Base-by-base conservation (phyloP, 2,329 filamentous ascomycete species). In the Ophiostoma triangulosporum region DNA sequence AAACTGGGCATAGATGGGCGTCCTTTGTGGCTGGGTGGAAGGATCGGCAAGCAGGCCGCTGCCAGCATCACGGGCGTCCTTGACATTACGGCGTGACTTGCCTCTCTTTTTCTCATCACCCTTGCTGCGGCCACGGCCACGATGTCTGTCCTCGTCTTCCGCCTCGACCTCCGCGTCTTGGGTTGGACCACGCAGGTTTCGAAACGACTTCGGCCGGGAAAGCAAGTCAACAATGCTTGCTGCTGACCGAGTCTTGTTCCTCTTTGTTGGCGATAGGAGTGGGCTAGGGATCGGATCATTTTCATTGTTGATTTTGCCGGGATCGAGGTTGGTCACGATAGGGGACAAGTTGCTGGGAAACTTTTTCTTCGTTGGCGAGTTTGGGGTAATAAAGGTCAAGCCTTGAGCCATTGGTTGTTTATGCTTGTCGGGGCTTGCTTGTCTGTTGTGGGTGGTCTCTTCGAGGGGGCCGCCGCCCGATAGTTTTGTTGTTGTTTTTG, bases 1-100 rank as follows among this genome's bases (percentile, higher is more conserved):
- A 64, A 91, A 93, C 62, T 93, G 84, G 14, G 86, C 80, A 73
- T 87, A 95, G 54, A 91, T 89, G 24, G 90, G 88, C 2, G 90
- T 87, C 3, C 85, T 17, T 29, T 49, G 43, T 12, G 49, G 48
- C 26, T 48, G 36, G 15, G 53, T 6, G 3, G 51, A 9, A 11
- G 29, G 7, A 2, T 22, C 11, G 4, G 46, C 14, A 4, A 17
- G 7, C 4, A 8, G 20, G 1, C n/a, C 17, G 22, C 29, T 24
- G 48, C 6, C 8, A 40, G 81, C 17, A 77, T 20, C 24, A 14
- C n/a, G 27, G 8, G 35, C 7, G 9, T 68, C 59, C 4, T 52
- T 56, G 5, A 56, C 58, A 12, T 70, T 64, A 4, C 71, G 72
- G 55, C 71, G 68, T 1, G 73, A 70, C 3, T 86, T 87, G 31